phyloP scores from a whole-genome alignment of 148 eudicot species.

The Rheum nobile region DNA sequence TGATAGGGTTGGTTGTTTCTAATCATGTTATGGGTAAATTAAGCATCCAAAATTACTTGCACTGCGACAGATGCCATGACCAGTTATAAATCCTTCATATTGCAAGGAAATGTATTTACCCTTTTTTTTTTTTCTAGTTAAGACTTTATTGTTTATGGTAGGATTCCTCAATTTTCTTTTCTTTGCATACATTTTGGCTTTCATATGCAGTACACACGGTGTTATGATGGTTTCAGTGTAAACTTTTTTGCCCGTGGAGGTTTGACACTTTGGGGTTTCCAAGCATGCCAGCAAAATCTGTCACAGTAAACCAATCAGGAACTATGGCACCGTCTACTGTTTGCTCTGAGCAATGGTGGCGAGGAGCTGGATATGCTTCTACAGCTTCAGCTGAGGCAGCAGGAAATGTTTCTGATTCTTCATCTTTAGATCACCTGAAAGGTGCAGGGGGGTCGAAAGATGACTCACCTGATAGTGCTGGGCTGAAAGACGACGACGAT shows the following conservation, averaged over 20 bases:
- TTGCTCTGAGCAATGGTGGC: constrained; percentile 67
- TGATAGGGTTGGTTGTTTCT: background rate
- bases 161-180: background rate
- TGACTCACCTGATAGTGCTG: constrained; percentile 44
- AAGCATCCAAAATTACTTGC: background rate
- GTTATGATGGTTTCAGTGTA: background rate
- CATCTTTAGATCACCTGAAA: constrained; percentile 27
- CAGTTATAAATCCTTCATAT: background rate
- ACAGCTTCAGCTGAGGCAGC: constrained; percentile 25
- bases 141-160: background rate
- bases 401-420: constrained; percentile 35
- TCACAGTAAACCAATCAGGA: constrained; percentile 23
- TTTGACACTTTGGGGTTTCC: constrained; percentile 1
- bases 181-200: background rate
- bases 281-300: constrained; percentile 66
- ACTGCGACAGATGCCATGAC: background rate
- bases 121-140: background rate
- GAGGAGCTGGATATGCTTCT: constrained; percentile 28
- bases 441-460: constrained; percentile 31
- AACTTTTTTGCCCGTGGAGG: background rate
- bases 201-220: background rate
- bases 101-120: background rate
- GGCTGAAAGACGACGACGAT: constrained; percentile 43
- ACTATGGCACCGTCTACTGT: constrained; percentile 27
- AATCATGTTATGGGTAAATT: background rate